These are phyloP conservation scores for Verbena officinalis DNA, from an alignment of 257 asterid genomes.

Conservation along the genomic window DNA sequence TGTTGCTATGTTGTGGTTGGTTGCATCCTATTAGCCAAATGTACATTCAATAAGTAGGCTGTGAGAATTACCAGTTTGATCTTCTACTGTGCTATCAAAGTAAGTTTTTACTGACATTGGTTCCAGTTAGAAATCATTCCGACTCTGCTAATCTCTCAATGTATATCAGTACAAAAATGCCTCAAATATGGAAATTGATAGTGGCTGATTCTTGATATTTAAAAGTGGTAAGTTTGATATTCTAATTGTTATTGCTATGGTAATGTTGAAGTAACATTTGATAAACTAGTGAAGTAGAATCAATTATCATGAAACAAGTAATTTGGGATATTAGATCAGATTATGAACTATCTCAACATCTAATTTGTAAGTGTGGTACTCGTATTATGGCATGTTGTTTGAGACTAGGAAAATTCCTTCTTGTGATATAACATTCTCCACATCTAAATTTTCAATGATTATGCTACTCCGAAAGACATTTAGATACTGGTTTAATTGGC, in stretches of 20 bases:
- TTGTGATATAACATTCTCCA: background rate
- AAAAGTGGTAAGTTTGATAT: too few relatives aligned
- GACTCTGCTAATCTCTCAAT: constrained; percentile 6
- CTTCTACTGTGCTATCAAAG: background rate
- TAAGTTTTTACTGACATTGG: constrained; percentile 3
- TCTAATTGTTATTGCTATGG: too few relatives aligned
- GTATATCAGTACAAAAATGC: constrained; percentile 8
- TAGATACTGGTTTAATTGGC: constrained; percentile 5
- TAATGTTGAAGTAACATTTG: too few relatives aligned
- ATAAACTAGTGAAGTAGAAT: too few relatives aligned
- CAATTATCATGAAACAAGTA: too few relatives aligned
- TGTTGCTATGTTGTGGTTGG: constrained; percentile 10
- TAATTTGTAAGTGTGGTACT: constrained; percentile 1
- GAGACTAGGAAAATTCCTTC: constrained; percentile 4
- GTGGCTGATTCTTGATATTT: constrained; percentile 11
- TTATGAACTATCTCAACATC: constrained; percentile 9
- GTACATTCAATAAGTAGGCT: constrained; percentile 13
- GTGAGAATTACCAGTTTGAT: background rate
- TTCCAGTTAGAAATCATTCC: constrained; percentile 6
- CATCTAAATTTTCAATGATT: constrained; percentile 3
- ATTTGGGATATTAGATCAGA: background rate
- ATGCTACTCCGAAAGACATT: background rate
- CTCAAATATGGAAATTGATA: background rate
- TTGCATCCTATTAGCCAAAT: background rate
- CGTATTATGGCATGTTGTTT: constrained; percentile 7